These are phyloP conservation scores for Penicillium egyptiacum DNA, from an alignment of 495 filamentous ascomycete species.

Conservation along the genomic window DNA sequence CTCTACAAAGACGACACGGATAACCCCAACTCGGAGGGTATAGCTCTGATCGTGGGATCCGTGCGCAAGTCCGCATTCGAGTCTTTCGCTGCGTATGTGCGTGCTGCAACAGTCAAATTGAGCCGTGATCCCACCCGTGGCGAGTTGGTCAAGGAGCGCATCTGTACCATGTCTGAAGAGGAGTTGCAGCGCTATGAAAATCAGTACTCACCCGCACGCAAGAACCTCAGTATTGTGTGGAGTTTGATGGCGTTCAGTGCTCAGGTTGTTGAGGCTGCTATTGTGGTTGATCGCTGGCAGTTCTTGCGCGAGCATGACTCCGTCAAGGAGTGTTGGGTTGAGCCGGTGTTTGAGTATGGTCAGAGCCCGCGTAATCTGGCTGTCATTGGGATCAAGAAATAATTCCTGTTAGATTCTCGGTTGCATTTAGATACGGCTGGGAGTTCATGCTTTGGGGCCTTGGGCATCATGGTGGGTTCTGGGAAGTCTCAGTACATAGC, in stretches of 20 bases:
- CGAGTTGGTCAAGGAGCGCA: constrained; percentile 55
- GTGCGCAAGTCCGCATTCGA: constrained; percentile 77
- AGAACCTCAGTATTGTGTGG: constrained; percentile 85
- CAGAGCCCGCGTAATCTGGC: constrained; percentile 86
- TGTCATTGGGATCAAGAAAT: constrained; percentile 83
- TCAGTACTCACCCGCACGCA: constrained; percentile 62
- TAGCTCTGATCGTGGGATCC: constrained; percentile 82
- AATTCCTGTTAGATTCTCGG: constrained; percentile 11
- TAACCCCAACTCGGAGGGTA: constrained; percentile 38
- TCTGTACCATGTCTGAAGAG: constrained; percentile 66
- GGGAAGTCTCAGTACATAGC: background rate
- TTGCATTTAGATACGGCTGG: constrained; percentile 9
- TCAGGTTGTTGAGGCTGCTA: constrained; percentile 79
- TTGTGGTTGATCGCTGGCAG: constrained; percentile 89
- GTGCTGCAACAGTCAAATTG: constrained; percentile 76
- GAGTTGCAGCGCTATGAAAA: constrained; percentile 70
- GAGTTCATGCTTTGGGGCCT: constrained; percentile 8
- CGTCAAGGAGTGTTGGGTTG: constrained; percentile 79
- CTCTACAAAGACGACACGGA: constrained; percentile 34
- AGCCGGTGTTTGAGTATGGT: constrained; percentile 88
- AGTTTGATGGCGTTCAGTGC: constrained; percentile 94
- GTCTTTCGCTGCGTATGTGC: constrained; percentile 73
- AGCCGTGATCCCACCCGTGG: constrained; percentile 55
- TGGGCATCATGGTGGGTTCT: background rate
- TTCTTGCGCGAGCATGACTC: constrained; percentile 74